Evolutionary conservation across 805 yeast genomes (phyloP).

Genomic region (Candida caryicola): DNA sequence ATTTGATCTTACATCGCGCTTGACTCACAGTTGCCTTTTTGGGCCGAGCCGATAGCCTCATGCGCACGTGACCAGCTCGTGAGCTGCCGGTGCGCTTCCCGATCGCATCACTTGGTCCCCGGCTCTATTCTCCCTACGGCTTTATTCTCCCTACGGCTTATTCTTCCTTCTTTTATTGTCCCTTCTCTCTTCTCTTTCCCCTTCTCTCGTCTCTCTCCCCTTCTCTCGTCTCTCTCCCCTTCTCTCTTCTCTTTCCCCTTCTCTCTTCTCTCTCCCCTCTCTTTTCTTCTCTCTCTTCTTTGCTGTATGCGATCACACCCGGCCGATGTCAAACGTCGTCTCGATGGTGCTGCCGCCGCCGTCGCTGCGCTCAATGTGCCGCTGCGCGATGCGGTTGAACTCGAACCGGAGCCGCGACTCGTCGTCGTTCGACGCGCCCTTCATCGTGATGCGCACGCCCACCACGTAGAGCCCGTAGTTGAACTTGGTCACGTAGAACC

Average conservation of each 20-base stretch:
- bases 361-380: constrained; percentile 26
- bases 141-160: no score
- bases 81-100: no score
- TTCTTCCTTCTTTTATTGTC: no score
- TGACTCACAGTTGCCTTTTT: constrained; percentile 27
- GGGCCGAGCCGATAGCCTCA: no score
- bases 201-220: no score
- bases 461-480: constrained; percentile 60
- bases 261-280: background rate
- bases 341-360: constrained; percentile 25
- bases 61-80: no score
- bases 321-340: constrained; percentile 40
- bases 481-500: constrained; percentile 56
- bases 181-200: no score
- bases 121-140: no score
- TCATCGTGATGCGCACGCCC: constrained; percentile 53
- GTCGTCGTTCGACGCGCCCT: constrained; percentile 71
- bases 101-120: no score
- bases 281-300: background rate
- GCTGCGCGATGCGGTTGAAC: constrained; percentile 40
- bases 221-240: no score
- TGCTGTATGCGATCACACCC: constrained; percentile 15
- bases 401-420: constrained; percentile 57
- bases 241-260: background rate
- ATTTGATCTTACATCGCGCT: constrained; percentile 32